Evolutionary conservation across 202 grass and related monocot species (phyloP).

Genomic region (Brachypodium distachyon): DNA sequence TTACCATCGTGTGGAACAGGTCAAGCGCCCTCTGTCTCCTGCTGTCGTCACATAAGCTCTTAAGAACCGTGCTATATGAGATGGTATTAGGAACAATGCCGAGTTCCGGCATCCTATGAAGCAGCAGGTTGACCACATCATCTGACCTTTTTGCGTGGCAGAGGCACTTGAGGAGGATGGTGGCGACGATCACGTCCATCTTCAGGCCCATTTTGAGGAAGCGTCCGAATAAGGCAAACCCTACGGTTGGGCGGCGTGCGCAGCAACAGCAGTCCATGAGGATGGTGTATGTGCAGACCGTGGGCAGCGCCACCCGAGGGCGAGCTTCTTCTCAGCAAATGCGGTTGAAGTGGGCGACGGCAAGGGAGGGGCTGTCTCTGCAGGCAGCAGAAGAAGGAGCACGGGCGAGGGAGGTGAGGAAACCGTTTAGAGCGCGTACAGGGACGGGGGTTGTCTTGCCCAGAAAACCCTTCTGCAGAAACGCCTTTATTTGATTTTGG

Average conservation of each 20-base stretch:
- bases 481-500: too few relatives aligned
- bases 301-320: neutral
- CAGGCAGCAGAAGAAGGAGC: neutral
- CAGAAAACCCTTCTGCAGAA: too few relatives aligned
- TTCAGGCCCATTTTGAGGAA: neutral
- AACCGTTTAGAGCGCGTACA: neutral
- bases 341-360: neutral
- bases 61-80: neutral
- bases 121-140: neutral
- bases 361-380: neutral
- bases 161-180: neutral
- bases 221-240: neutral
- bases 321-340: neutral
- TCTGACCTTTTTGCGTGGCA: neutral
- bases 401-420: neutral
- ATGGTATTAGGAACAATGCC: neutral
- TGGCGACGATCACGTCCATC: neutral
- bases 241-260: neutral
- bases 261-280: neutral
- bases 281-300: neutral
- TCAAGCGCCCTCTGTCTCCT: neutral
- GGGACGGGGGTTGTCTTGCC: neutral
- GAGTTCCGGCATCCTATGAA: neutral
- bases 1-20: neutral
- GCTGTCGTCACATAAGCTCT: neutral